These are phyloP conservation scores for Artemisia tridentata DNA, from an alignment of 129 eudicot genomes.

Conservation along the genomic window DNA sequence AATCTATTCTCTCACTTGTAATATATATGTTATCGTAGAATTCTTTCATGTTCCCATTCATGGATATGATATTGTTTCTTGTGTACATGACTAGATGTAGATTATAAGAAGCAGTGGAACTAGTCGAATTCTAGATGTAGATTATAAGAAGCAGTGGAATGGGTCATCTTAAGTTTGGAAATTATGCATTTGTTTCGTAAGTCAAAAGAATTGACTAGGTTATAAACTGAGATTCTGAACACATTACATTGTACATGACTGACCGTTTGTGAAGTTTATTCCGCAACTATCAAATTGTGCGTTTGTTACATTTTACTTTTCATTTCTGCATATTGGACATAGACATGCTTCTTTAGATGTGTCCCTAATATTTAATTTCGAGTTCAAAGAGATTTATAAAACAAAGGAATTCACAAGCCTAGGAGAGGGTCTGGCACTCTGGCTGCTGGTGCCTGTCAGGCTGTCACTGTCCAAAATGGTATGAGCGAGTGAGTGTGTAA, in stretches of 20 bases:
- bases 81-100: neutral
- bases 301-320: neutral
- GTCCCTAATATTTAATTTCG: neutral
- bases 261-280: neutral
- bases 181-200: too few relatives aligned
- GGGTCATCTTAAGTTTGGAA: neutral
- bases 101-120: neutral
- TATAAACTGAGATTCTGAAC: neutral
- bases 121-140: neutral
- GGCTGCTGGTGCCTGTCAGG: slow-evolving; percentile 42
- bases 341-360: too few relatives aligned
- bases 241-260: neutral
- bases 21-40: neutral
- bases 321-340: neutral
- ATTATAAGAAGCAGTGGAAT: slow-evolving; percentile 3
- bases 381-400: neutral
- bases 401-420: neutral
- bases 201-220: neutral
- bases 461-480: neutral
- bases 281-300: neutral
- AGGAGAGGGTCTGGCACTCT: slow-evolving; percentile 53
- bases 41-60: neutral
- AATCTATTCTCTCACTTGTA: neutral
- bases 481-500: neutral
- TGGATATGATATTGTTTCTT: neutral